Evolutionary conservation across 306 rosid species (phyloP).

Genomic region (Oemleria cerasiformis): DNA sequence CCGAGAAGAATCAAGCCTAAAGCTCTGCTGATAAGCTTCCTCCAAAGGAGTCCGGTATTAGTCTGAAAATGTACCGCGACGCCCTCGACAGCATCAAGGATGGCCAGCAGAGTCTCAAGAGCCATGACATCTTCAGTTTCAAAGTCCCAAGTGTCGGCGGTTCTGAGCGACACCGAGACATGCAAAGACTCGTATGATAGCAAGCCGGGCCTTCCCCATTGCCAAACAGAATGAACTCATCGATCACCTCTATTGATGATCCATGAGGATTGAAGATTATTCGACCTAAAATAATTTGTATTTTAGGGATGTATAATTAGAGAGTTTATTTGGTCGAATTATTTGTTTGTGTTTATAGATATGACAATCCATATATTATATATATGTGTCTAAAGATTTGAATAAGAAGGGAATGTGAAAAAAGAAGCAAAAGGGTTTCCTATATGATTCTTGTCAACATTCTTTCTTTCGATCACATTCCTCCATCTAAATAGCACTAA

Average conservation of each 20-base stretch:
- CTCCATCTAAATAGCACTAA: too few relatives aligned
- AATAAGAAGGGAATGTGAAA: too few relatives aligned
- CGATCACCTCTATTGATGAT: neutral
- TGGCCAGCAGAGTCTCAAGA: neutral
- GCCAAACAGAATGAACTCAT: neutral
- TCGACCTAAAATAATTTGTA: too few relatives aligned
- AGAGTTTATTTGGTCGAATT: too few relatives aligned
- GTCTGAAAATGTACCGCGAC: neutral
- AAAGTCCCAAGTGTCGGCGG: constrained; percentile 12
- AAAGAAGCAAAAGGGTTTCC: too few relatives aligned
- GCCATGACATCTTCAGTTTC: neutral
- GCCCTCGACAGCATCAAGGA: constrained; percentile 5
- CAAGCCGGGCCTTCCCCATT: neutral
- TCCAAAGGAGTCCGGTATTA: neutral
- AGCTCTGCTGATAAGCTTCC: neutral
- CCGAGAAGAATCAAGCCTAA: neutral
- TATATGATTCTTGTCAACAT: too few relatives aligned
- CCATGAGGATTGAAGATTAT: neutral
- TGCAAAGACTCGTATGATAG: neutral
- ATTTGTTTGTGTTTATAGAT: too few relatives aligned
- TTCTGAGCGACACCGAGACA: neutral
- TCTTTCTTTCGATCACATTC: too few relatives aligned
- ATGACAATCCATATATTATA: too few relatives aligned
- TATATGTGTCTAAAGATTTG: too few relatives aligned
- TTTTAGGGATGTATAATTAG: too few relatives aligned